Percentiles rank a stretch among this genome's conserved stretches.
These are phyloP conservation scores for Termitomyces sp. DNA, from an alignment of 768 basidiomycete species.

Conservation along the genomic window DNA sequence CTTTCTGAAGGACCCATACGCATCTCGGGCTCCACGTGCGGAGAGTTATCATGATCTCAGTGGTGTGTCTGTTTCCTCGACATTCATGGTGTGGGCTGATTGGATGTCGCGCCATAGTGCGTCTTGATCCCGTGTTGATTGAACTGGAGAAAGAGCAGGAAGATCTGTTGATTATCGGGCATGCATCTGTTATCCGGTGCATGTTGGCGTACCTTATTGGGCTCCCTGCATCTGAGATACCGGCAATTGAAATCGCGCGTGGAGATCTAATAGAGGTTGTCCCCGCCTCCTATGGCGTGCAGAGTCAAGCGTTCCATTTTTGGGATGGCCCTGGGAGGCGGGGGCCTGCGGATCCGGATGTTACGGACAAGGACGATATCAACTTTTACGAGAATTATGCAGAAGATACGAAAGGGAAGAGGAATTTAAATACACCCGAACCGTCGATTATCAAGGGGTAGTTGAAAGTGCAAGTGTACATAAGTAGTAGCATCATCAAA, in stretches of 20 bases:
- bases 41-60: constrained; percentile 97
- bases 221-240: constrained; percentile 92
- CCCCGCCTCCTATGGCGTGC: constrained; percentile 86
- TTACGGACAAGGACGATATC: constrained; percentile 47
- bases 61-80: constrained; percentile 40
- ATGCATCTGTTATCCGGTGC: constrained; percentile 96
- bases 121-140: constrained; percentile 88
- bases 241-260: constrained; percentile 94
- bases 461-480: not conserved
- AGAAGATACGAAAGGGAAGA: constrained; percentile 66
- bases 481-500: not conserved
- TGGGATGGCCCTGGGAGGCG: constrained; percentile 83
- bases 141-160: constrained; percentile 94
- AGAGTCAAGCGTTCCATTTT: constrained; percentile 87
- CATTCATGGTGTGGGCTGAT: not conserved
- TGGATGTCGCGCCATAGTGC: constrained; percentile 49
- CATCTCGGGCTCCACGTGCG: constrained; percentile 87
- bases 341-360: constrained; percentile 31
- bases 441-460: constrained; percentile 7
- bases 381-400: constrained; percentile 92
- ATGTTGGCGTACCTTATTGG: constrained; percentile 92
- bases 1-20: constrained; percentile 90
- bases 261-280: constrained; percentile 95
- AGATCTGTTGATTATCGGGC: constrained; percentile 94
- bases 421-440: constrained; percentile 28